Evolutionary conservation across 129 eudicot species (phyloP).

Genomic region (Escallonia rubra): DNA sequence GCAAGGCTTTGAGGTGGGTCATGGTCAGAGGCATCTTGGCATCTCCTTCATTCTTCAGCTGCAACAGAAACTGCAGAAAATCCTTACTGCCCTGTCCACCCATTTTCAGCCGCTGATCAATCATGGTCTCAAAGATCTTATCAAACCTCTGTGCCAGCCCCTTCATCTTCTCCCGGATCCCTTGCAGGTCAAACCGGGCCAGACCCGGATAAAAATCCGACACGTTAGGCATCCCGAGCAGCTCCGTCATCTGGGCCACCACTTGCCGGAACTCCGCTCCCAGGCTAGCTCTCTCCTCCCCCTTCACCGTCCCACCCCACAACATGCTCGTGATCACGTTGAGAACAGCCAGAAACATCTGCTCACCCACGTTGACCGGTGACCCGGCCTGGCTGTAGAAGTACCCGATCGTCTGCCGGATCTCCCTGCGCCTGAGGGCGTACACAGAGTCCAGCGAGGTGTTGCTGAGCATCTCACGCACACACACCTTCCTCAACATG

Average conservation of each 20-base stretch:
- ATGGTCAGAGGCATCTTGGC: constrained; percentile 35
- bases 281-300: constrained; percentile 22
- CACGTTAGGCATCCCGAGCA: constrained; percentile 51
- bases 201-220: constrained; percentile 58
- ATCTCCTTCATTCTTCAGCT: constrained; percentile 36
- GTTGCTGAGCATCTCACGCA: constrained; percentile 23
- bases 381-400: constrained; percentile 14
- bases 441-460: constrained; percentile 17
- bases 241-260: constrained; percentile 31
- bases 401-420: constrained; percentile 16
- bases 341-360: constrained; percentile 32
- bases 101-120: constrained; percentile 35
- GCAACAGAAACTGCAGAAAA: constrained; percentile 53
- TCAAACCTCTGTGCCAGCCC: constrained; percentile 41
- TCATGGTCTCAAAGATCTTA: constrained; percentile 52
- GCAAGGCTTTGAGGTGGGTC: constrained; percentile 54
- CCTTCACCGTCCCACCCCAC: constrained; percentile 60
- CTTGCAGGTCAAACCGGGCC: constrained; percentile 54
- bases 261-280: constrained; percentile 42
- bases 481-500: constrained; percentile 17
- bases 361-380: constrained; percentile 28
- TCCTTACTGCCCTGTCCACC: constrained; percentile 33
- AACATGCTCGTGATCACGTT: constrained; percentile 56
- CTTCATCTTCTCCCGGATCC: constrained; percentile 43
- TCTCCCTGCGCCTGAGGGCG: constrained; percentile 18